Conservation (phyloP, 495 filamentous ascomycete species). For the Penicillium longicatenatum region DNA sequence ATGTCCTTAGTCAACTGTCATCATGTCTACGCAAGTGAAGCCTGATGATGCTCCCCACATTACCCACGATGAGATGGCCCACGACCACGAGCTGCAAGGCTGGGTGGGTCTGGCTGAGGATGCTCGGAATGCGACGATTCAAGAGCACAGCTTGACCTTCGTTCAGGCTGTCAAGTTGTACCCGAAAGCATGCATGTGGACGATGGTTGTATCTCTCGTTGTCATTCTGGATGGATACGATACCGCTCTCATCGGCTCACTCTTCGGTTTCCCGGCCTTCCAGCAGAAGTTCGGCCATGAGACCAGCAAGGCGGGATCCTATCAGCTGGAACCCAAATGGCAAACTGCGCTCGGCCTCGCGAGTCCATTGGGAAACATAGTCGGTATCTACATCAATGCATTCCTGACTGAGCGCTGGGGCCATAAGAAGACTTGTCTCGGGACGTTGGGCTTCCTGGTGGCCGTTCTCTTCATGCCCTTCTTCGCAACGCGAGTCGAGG, state of each 20-base stretch:
- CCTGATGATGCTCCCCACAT: neutral
- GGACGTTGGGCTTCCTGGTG: conserved; percentile 45
- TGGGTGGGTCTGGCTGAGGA: conserved; percentile 1
- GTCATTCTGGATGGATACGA: conserved; percentile 58
- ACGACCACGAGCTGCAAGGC: neutral
- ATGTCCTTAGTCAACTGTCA: neutral
- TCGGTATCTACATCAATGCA: conserved; percentile 41
- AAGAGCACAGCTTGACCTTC: conserved; percentile 43
- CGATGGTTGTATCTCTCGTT: conserved; percentile 42
- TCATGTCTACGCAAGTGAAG: neutral
- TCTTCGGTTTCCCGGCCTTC: conserved; percentile 43
- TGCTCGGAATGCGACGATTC: neutral
- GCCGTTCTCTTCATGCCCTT: conserved; percentile 58
- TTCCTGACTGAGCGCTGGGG: conserved; percentile 48
- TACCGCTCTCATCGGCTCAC: conserved; percentile 46
- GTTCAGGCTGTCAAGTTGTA: conserved; percentile 47
- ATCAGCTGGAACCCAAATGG: conserved; percentile 37
- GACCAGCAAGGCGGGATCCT: conserved; percentile 18
- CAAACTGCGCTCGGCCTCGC: conserved; percentile 41
- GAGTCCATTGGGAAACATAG: conserved; percentile 34
- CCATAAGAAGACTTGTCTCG: conserved; percentile 43
- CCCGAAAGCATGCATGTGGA: conserved; percentile 53
- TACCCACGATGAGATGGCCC: neutral
- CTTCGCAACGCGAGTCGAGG: conserved; percentile 50
- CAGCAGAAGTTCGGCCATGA: conserved; percentile 36